Evolutionary conservation across 768 basidiomycete genomes (phyloP), one percentile per base, ranked within the genome.

Genomic region (Russula earlei): DNA sequence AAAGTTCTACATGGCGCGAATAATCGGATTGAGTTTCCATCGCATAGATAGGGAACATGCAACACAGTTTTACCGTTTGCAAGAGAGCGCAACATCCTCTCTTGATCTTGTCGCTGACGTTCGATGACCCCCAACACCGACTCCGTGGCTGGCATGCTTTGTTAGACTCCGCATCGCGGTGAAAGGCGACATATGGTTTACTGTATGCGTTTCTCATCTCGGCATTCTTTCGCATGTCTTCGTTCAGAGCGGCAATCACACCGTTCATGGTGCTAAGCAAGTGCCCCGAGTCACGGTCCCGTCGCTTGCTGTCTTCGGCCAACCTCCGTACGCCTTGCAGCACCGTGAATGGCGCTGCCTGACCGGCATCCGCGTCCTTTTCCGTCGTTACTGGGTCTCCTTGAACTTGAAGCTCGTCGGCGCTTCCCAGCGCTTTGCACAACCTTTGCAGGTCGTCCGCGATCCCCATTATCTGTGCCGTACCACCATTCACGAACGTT

Each of bases 401-500:
- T 19, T 65, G 64, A 34, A 58, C 62, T 19, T 65, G 64, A 34
- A 58, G 43, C 38, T 67, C 66, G 15, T 62, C 55, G 4, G 52
- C 42, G 17, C 63, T 56, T 1, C 81, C 81, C 5, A 88, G 68
- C 22, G 77, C 74, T 54, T 71, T 66, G 63, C 79, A 82, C 22
- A 92, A 70, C 24, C 77, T 75, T 34, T 86, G 79, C 1, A 91
- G 71, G 48, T 78, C 78, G 17, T 72, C 71, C 10, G 81, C 77
- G 14, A 90, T 72, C 34, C 72, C 70, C 63, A 84, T 79, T 22
- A 88, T 83, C 60, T 90, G 86, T 14, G 78, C 77, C 0, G 82
- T 83, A n/a, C 85, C 83, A 42, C 83, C 82, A 38, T 81, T 82
- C 37, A 91, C 87, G 66, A 91, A 91, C 3, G 81, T 72, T 62